These are phyloP conservation scores for Alternaria burnsii DNA, from an alignment of 2,329 filamentous ascomycete genomes.

Conservation along the genomic window DNA sequence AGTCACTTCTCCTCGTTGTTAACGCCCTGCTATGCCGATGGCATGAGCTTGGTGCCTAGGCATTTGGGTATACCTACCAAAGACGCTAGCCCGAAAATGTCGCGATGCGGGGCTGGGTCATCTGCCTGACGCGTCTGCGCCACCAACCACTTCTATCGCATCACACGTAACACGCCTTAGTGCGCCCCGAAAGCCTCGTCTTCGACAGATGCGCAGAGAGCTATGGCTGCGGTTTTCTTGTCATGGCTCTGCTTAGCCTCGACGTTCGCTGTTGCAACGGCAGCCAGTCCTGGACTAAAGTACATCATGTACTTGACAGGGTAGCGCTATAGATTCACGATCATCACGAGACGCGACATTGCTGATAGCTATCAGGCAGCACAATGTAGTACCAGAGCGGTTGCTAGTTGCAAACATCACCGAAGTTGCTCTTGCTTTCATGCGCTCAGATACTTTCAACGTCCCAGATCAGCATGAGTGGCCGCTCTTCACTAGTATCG, in stretches of 20 bases:
- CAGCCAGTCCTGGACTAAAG: conserved; percentile 1
- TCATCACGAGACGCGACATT: accelerated
- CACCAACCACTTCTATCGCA: background rate
- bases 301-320: conserved; percentile 5
- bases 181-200: background rate
- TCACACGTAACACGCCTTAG: background rate
- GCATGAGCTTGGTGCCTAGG: too few relatives aligned
- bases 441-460: conserved; percentile 42
- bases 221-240: background rate
- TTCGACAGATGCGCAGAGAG: background rate
- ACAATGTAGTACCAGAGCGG: conserved; percentile 35
- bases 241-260: background rate
- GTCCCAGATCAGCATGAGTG: conserved; percentile 26
- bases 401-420: conserved; percentile 30
- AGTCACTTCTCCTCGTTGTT: too few relatives aligned
- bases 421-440: conserved; percentile 44
- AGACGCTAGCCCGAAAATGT: background rate
- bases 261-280: background rate
- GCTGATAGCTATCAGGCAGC: conserved; percentile 29
- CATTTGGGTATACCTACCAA: too few relatives aligned
- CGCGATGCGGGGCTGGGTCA: background rate
- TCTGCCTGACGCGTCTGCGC: background rate
- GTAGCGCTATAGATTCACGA: background rate
- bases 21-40: too few relatives aligned
- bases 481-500: conserved; percentile 40